These are phyloP conservation scores for Mentha longifolia DNA, from an alignment of 257 asterid genomes.

Conservation along the genomic window DNA sequence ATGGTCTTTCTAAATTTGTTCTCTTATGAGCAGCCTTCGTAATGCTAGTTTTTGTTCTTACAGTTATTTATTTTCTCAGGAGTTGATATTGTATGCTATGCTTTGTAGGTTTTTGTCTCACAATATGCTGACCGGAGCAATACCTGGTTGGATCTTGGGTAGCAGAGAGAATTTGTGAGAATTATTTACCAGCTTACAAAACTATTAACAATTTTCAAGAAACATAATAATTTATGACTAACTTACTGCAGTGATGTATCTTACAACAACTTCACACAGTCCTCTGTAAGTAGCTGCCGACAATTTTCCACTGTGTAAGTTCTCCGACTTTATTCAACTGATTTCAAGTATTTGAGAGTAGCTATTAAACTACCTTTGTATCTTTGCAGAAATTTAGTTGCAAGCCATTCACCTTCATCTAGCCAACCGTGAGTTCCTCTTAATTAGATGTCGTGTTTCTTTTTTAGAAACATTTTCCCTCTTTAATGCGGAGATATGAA, in stretches of 20 bases:
- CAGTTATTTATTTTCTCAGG: slow-evolving; percentile 9
- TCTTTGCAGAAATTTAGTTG: slow-evolving; percentile 69
- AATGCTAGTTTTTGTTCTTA: not conserved
- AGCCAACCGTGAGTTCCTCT: slow-evolving; percentile 62
- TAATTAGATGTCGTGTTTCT: not conserved
- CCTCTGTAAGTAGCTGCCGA: slow-evolving; percentile 47
- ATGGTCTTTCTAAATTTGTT: slow-evolving; percentile 10
- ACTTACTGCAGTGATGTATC: slow-evolving; percentile 81
- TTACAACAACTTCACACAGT: slow-evolving; percentile 68
- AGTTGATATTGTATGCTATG: slow-evolving; percentile 19
- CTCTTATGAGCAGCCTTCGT: not conserved
- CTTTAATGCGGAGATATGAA: slow-evolving; percentile 23
- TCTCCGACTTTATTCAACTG: not conserved
- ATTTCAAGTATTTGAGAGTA: slow-evolving; percentile 11
- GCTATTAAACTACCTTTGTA: slow-evolving; percentile 23
- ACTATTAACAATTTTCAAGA: not conserved
- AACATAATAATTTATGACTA: not conserved
- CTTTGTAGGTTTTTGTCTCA: slow-evolving; percentile 67
- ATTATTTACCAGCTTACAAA: slow-evolving; percentile 21
- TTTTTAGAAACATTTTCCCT: not conserved
- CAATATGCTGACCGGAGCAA: slow-evolving; percentile 70
- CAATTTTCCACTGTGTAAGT: slow-evolving; percentile 55
- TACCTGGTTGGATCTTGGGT: slow-evolving; percentile 60
- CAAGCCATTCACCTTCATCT: slow-evolving; percentile 64
- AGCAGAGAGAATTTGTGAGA: slow-evolving; percentile 57